Percentiles rank a stretch among this genome's conserved stretches.
Evolutionary conservation across 2,329 filamentous ascomycete species (phyloP).

Genomic region (Cadophora sp.): DNA sequence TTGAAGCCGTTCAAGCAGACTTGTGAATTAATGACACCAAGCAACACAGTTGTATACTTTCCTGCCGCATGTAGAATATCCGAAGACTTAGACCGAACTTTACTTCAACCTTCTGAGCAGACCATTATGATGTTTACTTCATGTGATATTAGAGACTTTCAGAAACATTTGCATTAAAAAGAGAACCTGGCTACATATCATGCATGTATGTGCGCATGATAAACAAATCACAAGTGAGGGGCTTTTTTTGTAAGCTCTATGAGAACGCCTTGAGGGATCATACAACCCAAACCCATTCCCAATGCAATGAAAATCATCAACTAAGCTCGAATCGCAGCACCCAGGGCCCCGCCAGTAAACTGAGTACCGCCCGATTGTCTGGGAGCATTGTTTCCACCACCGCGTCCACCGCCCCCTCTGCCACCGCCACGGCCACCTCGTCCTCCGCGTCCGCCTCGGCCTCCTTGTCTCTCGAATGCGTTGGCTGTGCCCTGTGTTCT

Average conservation of each 20-base stretch:
- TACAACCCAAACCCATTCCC: slow-evolving; percentile 42
- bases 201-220: slow-evolving; percentile 17
- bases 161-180: slow-evolving; percentile 18
- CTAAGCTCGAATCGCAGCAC: slow-evolving; percentile 69
- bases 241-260: slow-evolving; percentile 45
- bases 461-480: slow-evolving; percentile 92
- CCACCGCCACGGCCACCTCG: slow-evolving; percentile 63
- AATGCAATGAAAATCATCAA: slow-evolving; percentile 43
- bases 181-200: slow-evolving; percentile 18
- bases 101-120: background rate
- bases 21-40: no score
- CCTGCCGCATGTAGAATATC: no score
- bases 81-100: background rate
- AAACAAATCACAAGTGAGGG: slow-evolving; percentile 30
- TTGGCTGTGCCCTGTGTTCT: slow-evolving; percentile 95
- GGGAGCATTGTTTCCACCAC: slow-evolving; percentile 63
- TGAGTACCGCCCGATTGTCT: slow-evolving; percentile 76
- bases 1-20: no score
- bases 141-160: background rate
- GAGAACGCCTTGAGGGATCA: slow-evolving; percentile 43
- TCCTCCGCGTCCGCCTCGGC: slow-evolving; percentile 71
- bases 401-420: slow-evolving; percentile 56
- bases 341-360: slow-evolving; percentile 82
- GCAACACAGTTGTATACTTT: no score
- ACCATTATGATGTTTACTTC: no score